These are phyloP conservation scores for Colletotrichum sidae DNA, from an alignment of 2,329 filamentous ascomycete species.

Conservation along the genomic window DNA sequence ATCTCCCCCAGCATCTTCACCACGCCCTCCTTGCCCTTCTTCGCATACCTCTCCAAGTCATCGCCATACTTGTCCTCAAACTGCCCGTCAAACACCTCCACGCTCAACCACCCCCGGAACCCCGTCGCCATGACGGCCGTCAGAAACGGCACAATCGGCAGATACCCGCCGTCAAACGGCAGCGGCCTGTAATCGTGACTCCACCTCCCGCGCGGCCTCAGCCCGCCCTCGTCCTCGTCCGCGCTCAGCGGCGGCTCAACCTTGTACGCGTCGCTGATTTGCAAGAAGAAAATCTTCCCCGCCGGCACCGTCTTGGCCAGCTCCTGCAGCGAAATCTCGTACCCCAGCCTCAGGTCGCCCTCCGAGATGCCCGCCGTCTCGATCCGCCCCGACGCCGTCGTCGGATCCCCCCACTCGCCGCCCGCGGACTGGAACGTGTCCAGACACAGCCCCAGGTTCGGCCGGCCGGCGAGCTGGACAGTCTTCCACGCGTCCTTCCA, in stretches of 20 bases:
- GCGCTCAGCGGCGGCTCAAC: conserved; percentile 65
- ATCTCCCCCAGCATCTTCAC: conserved; percentile 31
- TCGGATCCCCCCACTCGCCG: conserved; percentile 79
- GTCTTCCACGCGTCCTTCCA: conserved; percentile 80
- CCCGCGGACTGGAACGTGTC: conserved; percentile 83
- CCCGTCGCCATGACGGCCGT: conserved; percentile 75
- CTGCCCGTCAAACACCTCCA: conserved; percentile 65
- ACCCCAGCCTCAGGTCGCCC: conserved; percentile 62
- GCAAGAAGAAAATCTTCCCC: conserved; percentile 80
- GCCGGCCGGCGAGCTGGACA: conserved; percentile 69
- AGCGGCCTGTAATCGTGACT: conserved; percentile 77
- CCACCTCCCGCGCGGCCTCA: conserved; percentile 74
- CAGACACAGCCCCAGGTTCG: conserved; percentile 79
- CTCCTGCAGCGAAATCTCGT: conserved; percentile 65
- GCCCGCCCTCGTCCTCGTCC: conserved; percentile 60
- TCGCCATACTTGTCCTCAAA: conserved; percentile 47
- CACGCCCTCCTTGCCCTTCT: conserved; percentile 39
- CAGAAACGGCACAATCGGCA: conserved; percentile 74
- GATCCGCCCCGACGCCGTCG: conserved; percentile 68
- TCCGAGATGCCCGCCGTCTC: conserved; percentile 54
- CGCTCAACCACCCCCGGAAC: conserved; percentile 74
- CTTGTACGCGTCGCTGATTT: conserved; percentile 81
- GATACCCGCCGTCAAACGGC: conserved; percentile 77
- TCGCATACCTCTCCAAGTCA: conserved; percentile 42
- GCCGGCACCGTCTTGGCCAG: conserved; percentile 68